Base-by-base conservation (phyloP, 306 rosid species). In the Biancaea sappan region DNA sequence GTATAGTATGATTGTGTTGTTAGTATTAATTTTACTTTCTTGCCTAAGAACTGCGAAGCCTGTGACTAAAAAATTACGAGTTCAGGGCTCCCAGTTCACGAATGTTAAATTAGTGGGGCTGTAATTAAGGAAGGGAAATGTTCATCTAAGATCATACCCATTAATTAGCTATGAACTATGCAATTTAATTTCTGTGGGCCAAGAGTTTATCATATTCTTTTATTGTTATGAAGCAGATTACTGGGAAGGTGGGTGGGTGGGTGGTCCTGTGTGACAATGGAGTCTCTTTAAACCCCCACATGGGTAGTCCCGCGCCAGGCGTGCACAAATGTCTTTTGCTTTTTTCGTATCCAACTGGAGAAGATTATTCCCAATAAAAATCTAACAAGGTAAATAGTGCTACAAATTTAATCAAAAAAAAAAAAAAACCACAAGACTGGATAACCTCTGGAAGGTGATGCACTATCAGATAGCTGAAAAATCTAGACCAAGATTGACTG, bases 11-110 rank as follows among this genome's bases (percentile, higher is more conserved):
- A 32, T 79, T 22, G 58, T 61, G 22, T 11, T 71, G 63, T 51
- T 65, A 60, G 58, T 70, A 71, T 52, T 68, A 41, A n/a, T n/a
- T n/a, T n/a, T n/a, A n/a, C n/a, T n/a, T n/a, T 41, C 16, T 8
- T 24, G 34, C 22, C 29, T 35, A 51, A 53, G 44, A 62, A 46
- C 77, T 73, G 31, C 18, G 15, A 41, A 68, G 81, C 65, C 56
- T 67, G 64, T 60, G 73, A 71, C n/a, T 81, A 51, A 41, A 81
- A 66, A 77, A 19, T 29, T 37, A 21, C 11, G 5, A 38, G 3
- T 14, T 9, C 4, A 38, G 18, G 9, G 26, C 57, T 66, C 19
- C 4, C 34, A 75, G 35, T 54, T 29, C 35, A 26, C 3, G 26
- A 28, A 26, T 56, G 62, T 4, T 25, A 29, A 4, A 13, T 29